Evolutionary conservation across 2,329 filamentous ascomycete genomes (phyloP).

Genomic region (Colletotrichum endophyticum): DNA sequence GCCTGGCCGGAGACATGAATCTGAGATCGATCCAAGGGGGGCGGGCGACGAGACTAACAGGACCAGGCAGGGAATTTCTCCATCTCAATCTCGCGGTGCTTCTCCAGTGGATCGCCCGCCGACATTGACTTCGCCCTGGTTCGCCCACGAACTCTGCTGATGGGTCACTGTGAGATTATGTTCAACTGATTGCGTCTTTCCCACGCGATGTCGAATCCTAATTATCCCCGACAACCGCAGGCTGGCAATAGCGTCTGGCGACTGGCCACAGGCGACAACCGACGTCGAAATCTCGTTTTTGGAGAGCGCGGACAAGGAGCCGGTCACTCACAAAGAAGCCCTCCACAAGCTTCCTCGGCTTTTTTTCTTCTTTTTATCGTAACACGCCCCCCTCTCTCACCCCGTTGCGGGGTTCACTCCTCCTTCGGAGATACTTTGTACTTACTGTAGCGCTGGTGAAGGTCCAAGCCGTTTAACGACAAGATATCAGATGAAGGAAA

Average conservation of each 20-base stretch:
- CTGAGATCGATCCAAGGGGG: background rate
- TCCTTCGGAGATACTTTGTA: background rate
- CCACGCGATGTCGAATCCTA: background rate
- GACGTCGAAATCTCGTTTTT: background rate
- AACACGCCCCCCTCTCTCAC: background rate
- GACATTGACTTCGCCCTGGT: background rate
- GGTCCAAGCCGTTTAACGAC: background rate
- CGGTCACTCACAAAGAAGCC: background rate
- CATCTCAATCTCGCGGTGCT: background rate
- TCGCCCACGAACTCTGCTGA: background rate
- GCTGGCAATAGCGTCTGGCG: background rate
- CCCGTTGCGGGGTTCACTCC: background rate
- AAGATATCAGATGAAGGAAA: background rate
- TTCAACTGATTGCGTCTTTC: conserved; percentile 9
- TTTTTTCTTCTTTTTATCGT: background rate
- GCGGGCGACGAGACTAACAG: background rate
- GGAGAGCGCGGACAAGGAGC: background rate
- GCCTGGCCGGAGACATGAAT: background rate
- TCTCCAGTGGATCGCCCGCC: background rate
- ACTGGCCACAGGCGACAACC: background rate
- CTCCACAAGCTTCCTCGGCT: conserved; percentile 10
- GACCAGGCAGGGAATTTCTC: background rate
- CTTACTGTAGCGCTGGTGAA: background rate
- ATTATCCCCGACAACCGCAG: background rate
- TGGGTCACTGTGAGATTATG: conserved; percentile 4